A percentile compares a stretch with the other conserved stretches of the same genome.
phyloP scores from a whole-genome alignment of 2,329 filamentous ascomycete species.

The Thelonectria discophora region DNA sequence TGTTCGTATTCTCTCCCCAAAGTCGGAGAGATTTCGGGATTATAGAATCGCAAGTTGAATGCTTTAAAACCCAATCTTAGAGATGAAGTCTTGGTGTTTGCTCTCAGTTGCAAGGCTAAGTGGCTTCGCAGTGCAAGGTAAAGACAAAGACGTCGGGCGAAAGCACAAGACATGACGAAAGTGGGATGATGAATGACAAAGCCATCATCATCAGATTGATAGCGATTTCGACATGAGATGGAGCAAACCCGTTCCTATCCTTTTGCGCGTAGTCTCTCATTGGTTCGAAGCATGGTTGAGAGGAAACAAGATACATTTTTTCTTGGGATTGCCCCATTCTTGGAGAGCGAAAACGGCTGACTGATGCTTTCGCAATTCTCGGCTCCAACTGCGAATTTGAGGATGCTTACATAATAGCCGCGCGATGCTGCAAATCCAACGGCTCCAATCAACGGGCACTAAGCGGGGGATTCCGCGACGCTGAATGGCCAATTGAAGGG shows the following conservation, averaged over 20 bases:
- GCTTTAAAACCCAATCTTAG: no score
- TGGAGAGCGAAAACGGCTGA: conserved; percentile 27
- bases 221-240: conserved; percentile 12
- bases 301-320: conserved; percentile 3
- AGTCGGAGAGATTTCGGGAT: no score
- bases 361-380: conserved; percentile 42
- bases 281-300: conserved; percentile 6
- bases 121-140: no score
- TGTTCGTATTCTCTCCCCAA: no score
- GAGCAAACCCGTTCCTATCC: background rate
- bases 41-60: no score
- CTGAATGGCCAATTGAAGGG: conserved; percentile 21
- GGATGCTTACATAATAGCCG: conserved; percentile 37
- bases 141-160: background rate
- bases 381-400: conserved; percentile 22
- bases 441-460: conserved; percentile 11
- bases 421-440: conserved; percentile 21
- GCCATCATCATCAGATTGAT: conserved; percentile 9
- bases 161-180: conserved; percentile 15
- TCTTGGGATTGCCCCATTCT: background rate
- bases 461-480: conserved; percentile 17
- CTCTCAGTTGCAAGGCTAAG: no score
- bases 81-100: no score
- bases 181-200: conserved; percentile 33
- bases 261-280: background rate